These are phyloP conservation scores for Phylloporus arenicola DNA, from an alignment of 768 basidiomycete genomes.

Conservation along the genomic window DNA sequence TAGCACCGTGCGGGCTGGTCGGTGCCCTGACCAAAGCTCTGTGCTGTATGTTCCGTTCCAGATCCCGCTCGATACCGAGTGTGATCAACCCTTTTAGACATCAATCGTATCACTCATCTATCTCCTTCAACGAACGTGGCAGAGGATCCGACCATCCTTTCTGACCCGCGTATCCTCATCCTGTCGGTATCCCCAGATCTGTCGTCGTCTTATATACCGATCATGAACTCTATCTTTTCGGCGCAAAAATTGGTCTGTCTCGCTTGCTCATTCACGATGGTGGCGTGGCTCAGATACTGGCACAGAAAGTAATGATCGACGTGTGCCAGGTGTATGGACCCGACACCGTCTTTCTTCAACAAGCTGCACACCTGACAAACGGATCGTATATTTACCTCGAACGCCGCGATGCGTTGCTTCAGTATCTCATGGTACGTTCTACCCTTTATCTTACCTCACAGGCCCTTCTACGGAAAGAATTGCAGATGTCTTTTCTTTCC, in stretches of 20 bases:
- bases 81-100: slow-evolving; percentile 43
- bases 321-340: slow-evolving; percentile 87
- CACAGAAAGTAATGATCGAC: slow-evolving; percentile 92
- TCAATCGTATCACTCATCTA: slow-evolving; percentile 50
- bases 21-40: slow-evolving; percentile 88
- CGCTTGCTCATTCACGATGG: neutral
- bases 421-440: slow-evolving; percentile 70
- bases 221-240: slow-evolving; percentile 99
- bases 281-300: slow-evolving; percentile 23
- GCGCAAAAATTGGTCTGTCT: slow-evolving; percentile 87
- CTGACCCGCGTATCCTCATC: slow-evolving; percentile 61
- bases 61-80: neutral
- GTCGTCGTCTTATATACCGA: slow-evolving; percentile 88
- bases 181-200: slow-evolving; percentile 90
- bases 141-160: slow-evolving; percentile 30
- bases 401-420: slow-evolving; percentile 80
- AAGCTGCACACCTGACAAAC: slow-evolving; percentile 92
- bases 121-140: slow-evolving; percentile 26
- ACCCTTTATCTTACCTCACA: neutral
- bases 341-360: slow-evolving; percentile 93
- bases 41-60: slow-evolving; percentile 58
- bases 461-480: slow-evolving; percentile 3
- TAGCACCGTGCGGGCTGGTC: slow-evolving; percentile 70
- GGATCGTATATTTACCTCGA: slow-evolving; percentile 88
- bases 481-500: slow-evolving; percentile 79